A percentile compares a stretch with the other conserved stretches of the same genome.
phyloP scores from a whole-genome alignment of 441 rosid genomes.

The Geranium incanum region DNA sequence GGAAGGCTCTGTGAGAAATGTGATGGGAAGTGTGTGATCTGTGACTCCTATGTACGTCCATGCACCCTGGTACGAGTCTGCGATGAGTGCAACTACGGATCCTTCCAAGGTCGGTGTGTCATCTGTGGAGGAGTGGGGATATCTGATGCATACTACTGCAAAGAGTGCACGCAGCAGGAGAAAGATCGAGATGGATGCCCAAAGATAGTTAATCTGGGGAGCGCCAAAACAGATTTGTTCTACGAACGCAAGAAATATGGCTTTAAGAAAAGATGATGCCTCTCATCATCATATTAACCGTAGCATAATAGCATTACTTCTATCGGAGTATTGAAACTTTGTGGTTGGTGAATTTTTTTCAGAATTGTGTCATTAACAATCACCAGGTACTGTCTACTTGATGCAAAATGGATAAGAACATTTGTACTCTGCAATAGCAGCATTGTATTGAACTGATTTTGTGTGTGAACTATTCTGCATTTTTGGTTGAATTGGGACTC shows the following conservation, averaged over 20 bases:
- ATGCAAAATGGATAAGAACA: background rate
- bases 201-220: slow-evolving; percentile 75
- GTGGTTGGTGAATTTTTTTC: background rate
- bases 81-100: slow-evolving; percentile 87
- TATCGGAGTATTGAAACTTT: background rate
- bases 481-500: too few relatives aligned
- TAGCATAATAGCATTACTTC: too few relatives aligned
- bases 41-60: slow-evolving; percentile 80
- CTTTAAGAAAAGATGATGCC: slow-evolving; percentile 51
- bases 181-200: slow-evolving; percentile 89
- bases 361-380: background rate
- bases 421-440: too few relatives aligned
- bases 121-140: slow-evolving; percentile 90
- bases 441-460: too few relatives aligned
- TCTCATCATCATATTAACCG: background rate
- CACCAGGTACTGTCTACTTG: background rate
- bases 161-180: slow-evolving; percentile 84
- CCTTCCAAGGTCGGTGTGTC: slow-evolving; percentile 87
- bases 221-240: slow-evolving; percentile 77
- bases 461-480: too few relatives aligned
- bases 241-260: slow-evolving; percentile 83
- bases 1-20: slow-evolving; percentile 79
- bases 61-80: slow-evolving; percentile 85
- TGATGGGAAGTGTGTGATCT: slow-evolving; percentile 79
- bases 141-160: slow-evolving; percentile 80